Conservation (phyloP, 2,329 filamentous ascomycete genomes). For the Colletotrichum musicola region DNA sequence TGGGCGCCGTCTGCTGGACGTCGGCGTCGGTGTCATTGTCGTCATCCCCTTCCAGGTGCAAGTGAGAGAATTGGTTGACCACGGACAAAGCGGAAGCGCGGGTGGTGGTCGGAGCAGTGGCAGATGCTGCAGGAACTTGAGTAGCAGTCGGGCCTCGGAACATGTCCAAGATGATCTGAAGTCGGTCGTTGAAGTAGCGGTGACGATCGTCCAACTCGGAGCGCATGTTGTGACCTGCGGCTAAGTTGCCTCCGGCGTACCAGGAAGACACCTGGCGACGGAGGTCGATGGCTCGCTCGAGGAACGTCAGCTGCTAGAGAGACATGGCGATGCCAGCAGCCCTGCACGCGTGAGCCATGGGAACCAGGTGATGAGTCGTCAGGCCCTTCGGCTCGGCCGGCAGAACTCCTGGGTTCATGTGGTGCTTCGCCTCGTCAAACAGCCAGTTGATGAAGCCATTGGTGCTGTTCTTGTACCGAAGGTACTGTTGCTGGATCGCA, state of each 20-base stretch:
- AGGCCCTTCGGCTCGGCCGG: background rate
- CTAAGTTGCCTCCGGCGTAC: background rate
- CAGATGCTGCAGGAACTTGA: background rate
- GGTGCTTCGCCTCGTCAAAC: background rate
- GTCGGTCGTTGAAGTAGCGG: background rate
- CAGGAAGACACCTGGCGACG: background rate
- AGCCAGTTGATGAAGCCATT: background rate
- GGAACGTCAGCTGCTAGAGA: background rate
- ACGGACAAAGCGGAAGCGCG: no score
- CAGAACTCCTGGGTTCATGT: background rate
- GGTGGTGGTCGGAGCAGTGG: no score
- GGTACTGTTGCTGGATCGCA: no score
- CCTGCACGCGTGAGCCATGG: conserved; percentile 2
- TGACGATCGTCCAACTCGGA: conserved; percentile 5
- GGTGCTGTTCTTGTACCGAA: background rate
- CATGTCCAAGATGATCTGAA: background rate
- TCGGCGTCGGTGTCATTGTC: no score
- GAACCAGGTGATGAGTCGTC: background rate
- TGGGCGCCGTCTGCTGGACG: no score
- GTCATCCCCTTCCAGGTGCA: background rate
- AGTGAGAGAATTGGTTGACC: conserved; percentile 1
- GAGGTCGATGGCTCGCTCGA: conserved; percentile 3
- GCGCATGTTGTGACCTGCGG: no score
- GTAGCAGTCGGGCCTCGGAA: background rate
- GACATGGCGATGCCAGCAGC: background rate